Conservation (phyloP, 305 asterid genomes). For the Fraxinus paxiana region DNA sequence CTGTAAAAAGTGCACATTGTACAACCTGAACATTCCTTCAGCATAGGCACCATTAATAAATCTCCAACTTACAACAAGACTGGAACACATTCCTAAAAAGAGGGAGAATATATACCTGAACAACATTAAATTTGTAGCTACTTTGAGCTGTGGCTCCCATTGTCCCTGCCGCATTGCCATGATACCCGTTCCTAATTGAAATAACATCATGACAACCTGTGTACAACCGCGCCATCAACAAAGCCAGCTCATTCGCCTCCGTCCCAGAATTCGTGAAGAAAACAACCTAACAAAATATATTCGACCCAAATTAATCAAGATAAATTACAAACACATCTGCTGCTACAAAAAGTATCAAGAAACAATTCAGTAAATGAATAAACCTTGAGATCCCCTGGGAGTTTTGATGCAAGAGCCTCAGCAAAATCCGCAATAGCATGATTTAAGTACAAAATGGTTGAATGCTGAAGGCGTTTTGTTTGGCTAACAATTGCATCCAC, state of each 20-base stretch:
- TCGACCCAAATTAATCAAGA: neutral
- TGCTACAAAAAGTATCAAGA: neutral
- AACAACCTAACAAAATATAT: constrained; percentile 44
- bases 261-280: constrained; percentile 89
- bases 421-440: constrained; percentile 74
- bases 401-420: constrained; percentile 66
- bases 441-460: constrained; percentile 61
- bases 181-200: constrained; percentile 81
- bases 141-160: constrained; percentile 82
- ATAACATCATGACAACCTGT: constrained; percentile 63
- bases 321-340: neutral
- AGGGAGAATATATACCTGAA: constrained; percentile 46
- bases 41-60: neutral
- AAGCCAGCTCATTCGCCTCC: constrained; percentile 80
- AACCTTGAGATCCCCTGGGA: constrained; percentile 79
- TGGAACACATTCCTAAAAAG: neutral
- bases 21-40: neutral
- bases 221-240: constrained; percentile 69
- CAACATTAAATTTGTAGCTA: constrained; percentile 71
- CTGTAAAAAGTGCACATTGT: neutral
- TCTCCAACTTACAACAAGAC: neutral
- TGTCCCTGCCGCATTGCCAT: constrained; percentile 76
- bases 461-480: constrained; percentile 66
- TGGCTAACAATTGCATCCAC: constrained; percentile 68
- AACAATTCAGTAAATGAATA: neutral